Percentiles rank a stretch among this genome's conserved stretches.
These are phyloP conservation scores for Pochonia chlamydosporia DNA, from an alignment of 2,329 filamentous ascomycete species.

Conservation along the genomic window DNA sequence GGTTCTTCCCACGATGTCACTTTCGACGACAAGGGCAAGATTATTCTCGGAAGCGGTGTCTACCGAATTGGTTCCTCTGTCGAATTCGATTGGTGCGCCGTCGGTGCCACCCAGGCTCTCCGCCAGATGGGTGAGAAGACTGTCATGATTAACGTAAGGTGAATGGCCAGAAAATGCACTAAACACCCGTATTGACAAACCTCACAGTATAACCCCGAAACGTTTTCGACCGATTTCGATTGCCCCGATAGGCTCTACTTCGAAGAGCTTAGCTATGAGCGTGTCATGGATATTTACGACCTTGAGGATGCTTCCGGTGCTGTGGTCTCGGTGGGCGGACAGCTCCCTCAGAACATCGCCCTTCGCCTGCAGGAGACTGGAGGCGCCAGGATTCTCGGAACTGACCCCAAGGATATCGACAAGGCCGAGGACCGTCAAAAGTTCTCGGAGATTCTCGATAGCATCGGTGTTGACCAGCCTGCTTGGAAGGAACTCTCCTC, in stretches of 20 bases:
- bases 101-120: conserved; percentile 80
- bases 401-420: conserved; percentile 90
- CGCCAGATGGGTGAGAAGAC: conserved; percentile 91
- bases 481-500: conserved; percentile 97
- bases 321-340: conserved; percentile 91
- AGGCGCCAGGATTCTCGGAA: conserved; percentile 85
- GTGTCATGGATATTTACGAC: conserved; percentile 98
- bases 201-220: conserved; percentile 67
- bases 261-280: conserved; percentile 92
- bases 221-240: conserved; percentile 78
- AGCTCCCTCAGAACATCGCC: conserved; percentile 96
- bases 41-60: conserved; percentile 89
- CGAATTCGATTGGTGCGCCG: conserved; percentile 98
- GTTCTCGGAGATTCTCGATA: conserved; percentile 95
- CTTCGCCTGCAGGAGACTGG: conserved; percentile 88
- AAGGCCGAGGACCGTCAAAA: conserved; percentile 97
- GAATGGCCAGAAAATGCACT: no score
- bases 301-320: conserved; percentile 80
- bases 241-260: conserved; percentile 91
- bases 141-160: conserved; percentile 81
- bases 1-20: conserved; percentile 87
- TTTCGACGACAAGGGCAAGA: conserved; percentile 85
- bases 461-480: conserved; percentile 93
- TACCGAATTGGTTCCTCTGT: conserved; percentile 97
- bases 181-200: background rate